Evolutionary conservation across 176 grass and related monocot genomes (phyloP).

Genomic region (Zoysia pacifica): DNA sequence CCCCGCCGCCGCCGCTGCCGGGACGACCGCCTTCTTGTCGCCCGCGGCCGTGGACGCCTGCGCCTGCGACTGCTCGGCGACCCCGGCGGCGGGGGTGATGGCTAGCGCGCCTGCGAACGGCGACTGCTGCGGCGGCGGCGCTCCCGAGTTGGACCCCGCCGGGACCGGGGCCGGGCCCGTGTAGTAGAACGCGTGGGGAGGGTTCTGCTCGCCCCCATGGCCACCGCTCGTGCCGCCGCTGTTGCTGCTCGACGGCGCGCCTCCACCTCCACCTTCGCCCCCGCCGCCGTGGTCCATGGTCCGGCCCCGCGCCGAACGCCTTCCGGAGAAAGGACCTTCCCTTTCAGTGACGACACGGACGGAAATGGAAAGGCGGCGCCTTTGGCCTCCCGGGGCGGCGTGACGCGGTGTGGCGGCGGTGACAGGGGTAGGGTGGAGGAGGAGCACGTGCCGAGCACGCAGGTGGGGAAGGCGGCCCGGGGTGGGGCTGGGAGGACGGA

Average conservation of each 20-base stretch:
- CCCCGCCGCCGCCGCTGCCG: background rate
- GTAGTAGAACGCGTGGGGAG: constrained; percentile 67
- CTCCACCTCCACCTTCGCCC: constrained; percentile 16
- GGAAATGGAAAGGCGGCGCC: constrained; percentile 28
- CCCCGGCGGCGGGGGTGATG: constrained; percentile 29
- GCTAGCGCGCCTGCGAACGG: constrained; percentile 67
- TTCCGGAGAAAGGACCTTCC: background rate
- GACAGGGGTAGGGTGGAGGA: background rate
- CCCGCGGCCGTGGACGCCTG: constrained; percentile 29
- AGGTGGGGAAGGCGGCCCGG: constrained; percentile 36
- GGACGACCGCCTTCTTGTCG: constrained; percentile 55
- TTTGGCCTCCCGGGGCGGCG: constrained; percentile 18
- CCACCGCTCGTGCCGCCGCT: constrained; percentile 40
- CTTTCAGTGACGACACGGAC: background rate
- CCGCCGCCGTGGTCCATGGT: constrained; percentile 45
- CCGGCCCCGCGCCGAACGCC: background rate
- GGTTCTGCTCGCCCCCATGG: constrained; percentile 33
- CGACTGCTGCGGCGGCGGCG: constrained; percentile 36
- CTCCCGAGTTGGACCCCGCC: constrained; percentile 36
- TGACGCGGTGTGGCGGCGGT: constrained; percentile 7
- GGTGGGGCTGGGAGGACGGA: constrained; percentile 33
- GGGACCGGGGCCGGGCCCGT: background rate
- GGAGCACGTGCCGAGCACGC: constrained; percentile 42
- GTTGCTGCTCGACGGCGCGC: constrained; percentile 65
- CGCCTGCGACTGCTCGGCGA: constrained; percentile 19